Evolutionary conservation across 1,139 yeast genomes (phyloP).

Genomic region (Blastobotrys proliferans): DNA sequence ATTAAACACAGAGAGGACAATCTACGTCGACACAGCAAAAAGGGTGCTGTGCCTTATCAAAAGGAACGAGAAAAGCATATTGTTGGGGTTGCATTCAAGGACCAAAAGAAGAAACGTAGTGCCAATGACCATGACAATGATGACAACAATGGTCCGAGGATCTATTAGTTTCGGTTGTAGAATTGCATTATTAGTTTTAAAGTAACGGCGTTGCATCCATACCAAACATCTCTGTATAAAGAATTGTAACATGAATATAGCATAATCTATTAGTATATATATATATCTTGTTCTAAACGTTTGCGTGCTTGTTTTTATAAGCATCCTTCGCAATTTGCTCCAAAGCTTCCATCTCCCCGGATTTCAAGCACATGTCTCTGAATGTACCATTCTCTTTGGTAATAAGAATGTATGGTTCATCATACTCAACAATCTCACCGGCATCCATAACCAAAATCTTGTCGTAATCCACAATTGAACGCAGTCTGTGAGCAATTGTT

Average conservation of each 20-base stretch:
- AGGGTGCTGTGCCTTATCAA: conserved; percentile 55
- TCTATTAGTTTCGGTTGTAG: no score
- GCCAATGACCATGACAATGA: no score
- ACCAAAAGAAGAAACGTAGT: conserved; percentile 19
- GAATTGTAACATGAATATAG: not conserved
- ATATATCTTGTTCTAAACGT: no score
- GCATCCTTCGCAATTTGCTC: conserved; percentile 65
- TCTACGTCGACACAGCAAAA: conserved; percentile 70
- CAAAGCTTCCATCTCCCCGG: conserved; percentile 84
- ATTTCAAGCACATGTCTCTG: conserved; percentile 84
- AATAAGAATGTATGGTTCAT: conserved; percentile 75
- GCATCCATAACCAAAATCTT: conserved; percentile 92
- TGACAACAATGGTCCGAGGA: no score
- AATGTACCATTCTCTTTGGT: conserved; percentile 59
- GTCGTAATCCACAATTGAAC: conserved; percentile 91
- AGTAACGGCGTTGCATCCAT: not conserved
- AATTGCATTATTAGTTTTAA: no score
- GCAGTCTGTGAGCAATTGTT: conserved; percentile 92
- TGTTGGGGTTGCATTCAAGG: conserved; percentile 71
- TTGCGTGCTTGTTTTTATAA: conserved; percentile 5
- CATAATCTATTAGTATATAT: not conserved
- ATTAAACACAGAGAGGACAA: conserved; percentile 79
- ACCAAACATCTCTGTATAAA: not conserved
- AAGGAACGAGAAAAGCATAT: conserved; percentile 80
- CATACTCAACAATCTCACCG: conserved; percentile 88